Evolutionary conservation across 1,284 basidiomycete species (phyloP).

Genomic region (Golubevia pallescens): DNA sequence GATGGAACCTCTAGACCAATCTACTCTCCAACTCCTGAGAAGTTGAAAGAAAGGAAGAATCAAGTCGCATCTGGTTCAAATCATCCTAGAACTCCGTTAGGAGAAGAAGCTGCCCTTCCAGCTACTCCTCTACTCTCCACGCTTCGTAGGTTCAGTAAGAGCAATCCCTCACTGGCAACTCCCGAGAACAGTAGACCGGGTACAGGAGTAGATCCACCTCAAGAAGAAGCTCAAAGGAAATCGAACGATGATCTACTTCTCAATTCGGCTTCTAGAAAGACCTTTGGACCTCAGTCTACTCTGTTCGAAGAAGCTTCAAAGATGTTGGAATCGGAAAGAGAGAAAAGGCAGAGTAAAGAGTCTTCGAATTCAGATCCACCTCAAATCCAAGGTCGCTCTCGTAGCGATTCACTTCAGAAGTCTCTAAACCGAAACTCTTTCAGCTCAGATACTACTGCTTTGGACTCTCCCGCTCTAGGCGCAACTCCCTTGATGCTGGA

Average conservation of each 20-base stretch:
- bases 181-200: not conserved
- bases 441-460: constrained; percentile 31
- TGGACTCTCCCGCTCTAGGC: constrained; percentile 19
- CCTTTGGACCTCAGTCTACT: not conserved
- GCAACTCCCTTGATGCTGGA: not conserved
- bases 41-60: constrained; percentile 18
- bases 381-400: not conserved
- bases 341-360: not conserved
- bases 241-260: not conserved
- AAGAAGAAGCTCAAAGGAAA: not conserved
- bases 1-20: constrained; percentile 28
- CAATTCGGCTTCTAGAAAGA: not conserved
- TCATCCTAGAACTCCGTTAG: not conserved
- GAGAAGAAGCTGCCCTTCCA: not conserved
- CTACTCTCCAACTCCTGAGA: constrained; percentile 33
- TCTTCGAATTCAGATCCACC: not conserved
- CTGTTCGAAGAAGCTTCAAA: not conserved
- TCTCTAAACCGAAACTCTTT: constrained; percentile 16
- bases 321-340: not conserved
- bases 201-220: not conserved
- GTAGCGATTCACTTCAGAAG: not conserved
- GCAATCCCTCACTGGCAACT: not conserved
- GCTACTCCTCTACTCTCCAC: not conserved
- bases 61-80: not conserved
- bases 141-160: not conserved